Evolutionary conservation across 805 yeast genomes (phyloP), one percentile per base, ranked within the genome.

Genomic region (Tetrapisispora namnaoensis): DNA sequence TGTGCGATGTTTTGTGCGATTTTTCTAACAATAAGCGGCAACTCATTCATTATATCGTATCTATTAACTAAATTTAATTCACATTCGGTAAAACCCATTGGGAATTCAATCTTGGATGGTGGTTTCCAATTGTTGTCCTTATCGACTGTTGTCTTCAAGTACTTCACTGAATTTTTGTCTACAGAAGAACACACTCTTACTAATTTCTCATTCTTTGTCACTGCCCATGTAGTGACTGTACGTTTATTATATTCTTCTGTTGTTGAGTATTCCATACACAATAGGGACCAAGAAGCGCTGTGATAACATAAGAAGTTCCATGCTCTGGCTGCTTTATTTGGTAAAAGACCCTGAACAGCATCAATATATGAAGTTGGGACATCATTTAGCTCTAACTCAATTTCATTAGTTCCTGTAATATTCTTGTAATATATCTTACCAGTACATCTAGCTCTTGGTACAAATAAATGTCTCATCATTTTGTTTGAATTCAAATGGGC

Each of bases 291-390:
- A 46, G 75, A 70, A 30, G 73, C 73, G 37, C 86, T 80, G 65
- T 83, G 90, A 73, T 83, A 88, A 67, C 83, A 80, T 55, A 84
- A 67, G 63, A 88, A 88, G 69, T 87, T 88, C 95, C 96, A 87
- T 17, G 82, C 67, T 51, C 86, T 80, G 45, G 95, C 95, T 16
- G 95, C 93, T 65, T 87, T 95, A 68, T 86, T 93, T 16, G 95
- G 96, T 66, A 85, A 81, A 86, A 88, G 81, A 51, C 95, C 95
- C 69, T 88, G 95, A 54, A 86, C 72, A 1, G 95, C 95, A 84
- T 83, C 84, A 45, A 87, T 88, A 58, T 78, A 85, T 82, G 84
- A 77, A 46, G 83, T 70, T 2, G 59, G 62, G 14, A 66, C 64
- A 10, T 56, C 51, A 13, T 54, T 56, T 37, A 71, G 53, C 73